Evolutionary conservation across 176 grass and related monocot genomes (phyloP), one percentile per base, ranked within the genome.

Genomic region (Oryza glumipatula): DNA sequence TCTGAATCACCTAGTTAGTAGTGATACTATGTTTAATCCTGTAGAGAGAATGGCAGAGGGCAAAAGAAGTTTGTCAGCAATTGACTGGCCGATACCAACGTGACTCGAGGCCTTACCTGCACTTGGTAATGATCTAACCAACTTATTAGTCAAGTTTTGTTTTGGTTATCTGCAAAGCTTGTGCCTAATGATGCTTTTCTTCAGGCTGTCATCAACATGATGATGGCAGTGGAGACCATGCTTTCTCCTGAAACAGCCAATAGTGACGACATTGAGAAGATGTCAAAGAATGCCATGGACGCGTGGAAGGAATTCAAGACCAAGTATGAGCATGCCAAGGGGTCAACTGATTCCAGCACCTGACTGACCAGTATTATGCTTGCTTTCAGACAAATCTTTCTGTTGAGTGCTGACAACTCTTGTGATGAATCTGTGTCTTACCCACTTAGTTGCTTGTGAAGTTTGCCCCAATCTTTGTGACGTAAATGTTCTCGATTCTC

Each of bases 221-320:
- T 95, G 91, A 84, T 93, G 68, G 80, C 80, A 48, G 84, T 91
- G 86, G 88, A 95, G 66, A 65, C 67, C 9, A 92, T 92, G 90
- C 5, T 88, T 21, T 74, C 79, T 9, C 79, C 76, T 21, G 74
- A 78, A 30, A 84, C 85, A 0, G 68, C 88, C 36, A 83, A 70
- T 6, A 77, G 19, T 7, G 78, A 88, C 4, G 93, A 82, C 9
- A 86, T 88, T 10, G 76, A 90, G 41, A 86, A 74, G 67, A 86
- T 78, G 67, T 69, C 22, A 64, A 85, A 92, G 44, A 78, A 23
- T 0, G 78, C 83, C 15, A 65, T 88, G 61, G 74, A 92, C 35
- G 45, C 67, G 16, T 95, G 85, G 93, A 85, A 88, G 49, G 44
- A 86, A 7, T 90, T 90, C 76, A 83, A 85, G 69, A 82, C 26